Evolutionary conservation across 345 rosid genomes (phyloP).

Genomic region (Moringa oleifera): DNA sequence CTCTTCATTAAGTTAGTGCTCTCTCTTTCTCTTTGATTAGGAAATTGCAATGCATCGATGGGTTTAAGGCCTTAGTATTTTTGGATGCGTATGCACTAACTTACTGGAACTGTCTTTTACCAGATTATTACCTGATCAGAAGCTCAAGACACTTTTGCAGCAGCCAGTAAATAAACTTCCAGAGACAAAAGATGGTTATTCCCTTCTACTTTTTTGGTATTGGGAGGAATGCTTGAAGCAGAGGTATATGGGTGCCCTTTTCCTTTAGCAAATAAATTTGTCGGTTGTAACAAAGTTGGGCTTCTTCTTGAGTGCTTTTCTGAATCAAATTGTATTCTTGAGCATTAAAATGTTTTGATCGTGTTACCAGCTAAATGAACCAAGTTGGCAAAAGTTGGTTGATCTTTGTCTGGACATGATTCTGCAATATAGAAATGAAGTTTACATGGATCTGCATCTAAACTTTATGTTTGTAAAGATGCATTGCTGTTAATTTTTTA

Average conservation of each 20-base stretch:
- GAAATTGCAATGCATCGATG: background rate
- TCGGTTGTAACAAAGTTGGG: background rate
- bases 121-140: slow-evolving; percentile 89
- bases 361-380: background rate
- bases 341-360: background rate
- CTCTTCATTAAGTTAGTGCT: slow-evolving; percentile 60
- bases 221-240: slow-evolving; percentile 97
- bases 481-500: too few species aligned
- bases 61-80: background rate
- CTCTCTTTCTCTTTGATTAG: slow-evolving; percentile 8
- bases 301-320: background rate
- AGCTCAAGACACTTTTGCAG: slow-evolving; percentile 87
- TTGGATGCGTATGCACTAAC: too few species aligned
- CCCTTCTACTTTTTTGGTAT: slow-evolving; percentile 90
- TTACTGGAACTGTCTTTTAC: slow-evolving; percentile 1
- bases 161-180: slow-evolving; percentile 65
- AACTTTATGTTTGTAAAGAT: too few species aligned
- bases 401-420: too few species aligned
- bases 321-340: background rate
- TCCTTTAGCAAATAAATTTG: background rate
- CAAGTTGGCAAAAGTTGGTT: too few species aligned
- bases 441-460: too few species aligned
- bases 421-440: too few species aligned
- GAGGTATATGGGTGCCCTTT: slow-evolving; percentile 39
- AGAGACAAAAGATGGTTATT: slow-evolving; percentile 85